Conservation (phyloP, 805 yeast genomes). For the Kazachstania taianensis region DNA sequence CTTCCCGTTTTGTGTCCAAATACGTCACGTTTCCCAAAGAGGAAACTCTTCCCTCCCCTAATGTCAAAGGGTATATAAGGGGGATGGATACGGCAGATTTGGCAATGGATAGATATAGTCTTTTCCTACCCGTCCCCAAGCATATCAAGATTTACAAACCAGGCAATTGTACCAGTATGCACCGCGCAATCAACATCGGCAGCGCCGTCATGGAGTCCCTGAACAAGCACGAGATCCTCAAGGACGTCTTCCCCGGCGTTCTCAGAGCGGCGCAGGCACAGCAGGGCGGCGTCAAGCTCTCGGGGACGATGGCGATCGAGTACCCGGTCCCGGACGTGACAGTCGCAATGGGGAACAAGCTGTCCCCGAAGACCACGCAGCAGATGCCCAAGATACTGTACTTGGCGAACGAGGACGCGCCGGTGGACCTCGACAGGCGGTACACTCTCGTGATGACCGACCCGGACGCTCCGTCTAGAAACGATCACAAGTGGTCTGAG, state of each 20-base stretch:
- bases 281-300: conserved; percentile 14
- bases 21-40: too few relatives aligned
- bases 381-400: conserved; percentile 53
- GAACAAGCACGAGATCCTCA: conserved; percentile 18
- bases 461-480: conserved; percentile 86
- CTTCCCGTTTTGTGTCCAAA: too few relatives aligned
- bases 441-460: conserved; percentile 78
- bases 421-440: conserved; percentile 23
- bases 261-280: conserved; percentile 11
- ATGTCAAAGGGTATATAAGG: too few relatives aligned
- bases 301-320: conserved; percentile 10
- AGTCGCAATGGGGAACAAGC: conserved; percentile 71
- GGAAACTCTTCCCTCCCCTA: too few relatives aligned
- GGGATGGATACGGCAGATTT: too few relatives aligned
- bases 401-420: conserved; percentile 34
- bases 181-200: conserved; percentile 10
- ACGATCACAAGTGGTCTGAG: conserved; percentile 83
- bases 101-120: too few relatives aligned
- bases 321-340: conserved; percentile 15
- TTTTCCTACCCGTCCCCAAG: too few relatives aligned
- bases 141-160: too few relatives aligned
- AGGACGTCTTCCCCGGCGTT: conserved; percentile 25
- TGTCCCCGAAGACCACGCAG: conserved; percentile 58
- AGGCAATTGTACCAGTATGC: too few relatives aligned
- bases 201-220: conserved; percentile 19